Conservation (phyloP, 2,329 filamentous ascomycete species). For the Coniella vitis region DNA sequence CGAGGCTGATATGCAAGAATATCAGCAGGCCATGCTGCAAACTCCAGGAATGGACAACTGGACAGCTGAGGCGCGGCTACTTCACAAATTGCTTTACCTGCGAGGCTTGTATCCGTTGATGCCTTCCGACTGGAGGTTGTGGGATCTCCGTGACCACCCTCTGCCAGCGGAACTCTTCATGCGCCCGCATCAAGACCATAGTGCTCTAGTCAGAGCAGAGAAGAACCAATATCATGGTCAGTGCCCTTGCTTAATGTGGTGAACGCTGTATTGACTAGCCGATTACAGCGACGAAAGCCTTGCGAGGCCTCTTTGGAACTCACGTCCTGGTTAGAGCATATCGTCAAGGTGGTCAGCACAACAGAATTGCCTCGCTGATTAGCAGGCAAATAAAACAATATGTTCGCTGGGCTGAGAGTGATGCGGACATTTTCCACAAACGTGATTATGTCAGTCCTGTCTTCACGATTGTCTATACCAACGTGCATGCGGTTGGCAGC, state of each 20-base stretch:
- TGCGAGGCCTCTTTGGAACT: constrained; percentile 28
- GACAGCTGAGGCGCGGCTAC: constrained; percentile 25
- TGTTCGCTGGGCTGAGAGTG: constrained; percentile 26
- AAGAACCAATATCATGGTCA: constrained; percentile 24
- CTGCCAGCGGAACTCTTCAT: constrained; percentile 27
- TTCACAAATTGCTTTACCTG: constrained; percentile 29
- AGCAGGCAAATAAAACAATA: constrained; percentile 25
- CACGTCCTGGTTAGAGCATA: constrained; percentile 26
- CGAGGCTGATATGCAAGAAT: neutral
- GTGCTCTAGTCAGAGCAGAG: constrained; percentile 22
- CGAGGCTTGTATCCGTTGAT: constrained; percentile 30
- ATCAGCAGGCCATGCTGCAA: constrained; percentile 1
- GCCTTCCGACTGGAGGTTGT: constrained; percentile 23
- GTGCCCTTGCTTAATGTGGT: neutral
- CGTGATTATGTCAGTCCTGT: constrained; percentile 13
- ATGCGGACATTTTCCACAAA: constrained; percentile 22
- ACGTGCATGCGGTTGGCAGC: neutral
- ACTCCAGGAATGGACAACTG: constrained; percentile 21
- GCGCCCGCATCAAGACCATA: constrained; percentile 17
- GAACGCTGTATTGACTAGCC: neutral
- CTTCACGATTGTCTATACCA: constrained; percentile 6
- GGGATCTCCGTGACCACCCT: constrained; percentile 27
- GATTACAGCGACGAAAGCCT: constrained; percentile 25
- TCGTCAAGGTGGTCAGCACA: constrained; percentile 23
- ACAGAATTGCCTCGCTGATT: constrained; percentile 23